Percentiles rank a stretch among this genome's conserved stretches.
These are phyloP conservation scores for Clavispora asparagi DNA, from an alignment of 805 yeast species.

Conservation along the genomic window DNA sequence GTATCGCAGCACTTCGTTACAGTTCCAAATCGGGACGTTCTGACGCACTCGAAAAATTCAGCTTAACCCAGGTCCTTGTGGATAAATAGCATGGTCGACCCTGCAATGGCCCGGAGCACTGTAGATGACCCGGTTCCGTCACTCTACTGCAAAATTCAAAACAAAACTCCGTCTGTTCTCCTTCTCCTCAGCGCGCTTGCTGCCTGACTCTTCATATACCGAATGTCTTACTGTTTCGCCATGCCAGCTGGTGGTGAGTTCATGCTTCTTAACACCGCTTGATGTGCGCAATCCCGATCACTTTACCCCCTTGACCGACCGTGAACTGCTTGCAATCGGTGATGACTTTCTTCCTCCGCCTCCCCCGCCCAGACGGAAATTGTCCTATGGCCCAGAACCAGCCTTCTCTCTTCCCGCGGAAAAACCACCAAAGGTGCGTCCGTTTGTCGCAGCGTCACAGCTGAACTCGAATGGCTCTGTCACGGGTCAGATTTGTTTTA, in stretches of 20 bases:
- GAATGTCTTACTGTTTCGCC: neutral
- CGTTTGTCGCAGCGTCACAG: neutral
- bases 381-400: neutral
- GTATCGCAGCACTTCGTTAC: neutral
- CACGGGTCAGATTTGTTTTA: conserved; percentile 27
- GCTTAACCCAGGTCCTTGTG: too few species aligned
- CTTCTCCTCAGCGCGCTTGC: neutral
- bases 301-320: conserved; percentile 8
- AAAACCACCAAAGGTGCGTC: neutral
- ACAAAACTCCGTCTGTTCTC: neutral
- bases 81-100: neutral
- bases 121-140: neutral
- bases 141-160: neutral
- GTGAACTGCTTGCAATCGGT: conserved; percentile 9
- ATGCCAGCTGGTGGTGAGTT: neutral
- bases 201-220: neutral
- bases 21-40: neutral
- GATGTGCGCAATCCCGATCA: conserved; percentile 12
- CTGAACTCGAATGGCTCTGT: neutral
- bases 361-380: conserved; percentile 3
- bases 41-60: neutral
- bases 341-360: conserved; percentile 15
- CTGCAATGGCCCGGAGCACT: neutral
- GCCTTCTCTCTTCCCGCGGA: neutral
- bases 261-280: conserved; percentile 11